These are phyloP conservation scores for Globisporangium viniferum DNA, from an alignment of 352 stramenopile species.

Conservation along the genomic window DNA sequence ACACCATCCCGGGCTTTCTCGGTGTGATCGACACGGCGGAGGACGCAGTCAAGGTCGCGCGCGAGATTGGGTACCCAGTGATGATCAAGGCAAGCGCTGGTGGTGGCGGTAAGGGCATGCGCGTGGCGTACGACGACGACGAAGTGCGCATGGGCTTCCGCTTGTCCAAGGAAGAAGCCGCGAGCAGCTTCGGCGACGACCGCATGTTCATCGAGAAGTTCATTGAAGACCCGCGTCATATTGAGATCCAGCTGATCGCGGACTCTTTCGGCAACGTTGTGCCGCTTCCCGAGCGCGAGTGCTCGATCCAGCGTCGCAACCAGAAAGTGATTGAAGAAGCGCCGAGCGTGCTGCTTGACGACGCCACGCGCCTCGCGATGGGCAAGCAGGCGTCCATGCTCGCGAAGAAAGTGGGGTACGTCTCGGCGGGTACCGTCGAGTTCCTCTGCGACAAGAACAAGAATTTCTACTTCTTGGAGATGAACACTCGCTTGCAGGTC, in stretches of 20 bases:
- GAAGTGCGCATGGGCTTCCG: slow-evolving; percentile 87
- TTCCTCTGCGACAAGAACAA: slow-evolving; percentile 95
- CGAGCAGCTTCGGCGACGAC: slow-evolving; percentile 93
- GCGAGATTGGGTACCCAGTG: slow-evolving; percentile 95
- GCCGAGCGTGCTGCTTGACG: slow-evolving; percentile 86
- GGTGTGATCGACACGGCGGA: slow-evolving; percentile 78
- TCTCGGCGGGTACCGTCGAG: slow-evolving; percentile 95
- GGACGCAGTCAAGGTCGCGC: slow-evolving; percentile 82
- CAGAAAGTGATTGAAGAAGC: slow-evolving; percentile 98
- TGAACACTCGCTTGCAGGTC: slow-evolving; percentile 95
- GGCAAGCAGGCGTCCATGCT: slow-evolving; percentile 89
- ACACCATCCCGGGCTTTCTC: slow-evolving; percentile 94
- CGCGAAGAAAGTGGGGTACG: slow-evolving; percentile 92
- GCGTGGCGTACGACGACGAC: slow-evolving; percentile 91
- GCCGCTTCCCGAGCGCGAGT: slow-evolving; percentile 94
- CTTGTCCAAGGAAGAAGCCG: slow-evolving; percentile 84
- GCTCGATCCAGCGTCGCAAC: slow-evolving; percentile 95
- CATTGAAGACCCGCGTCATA: slow-evolving; percentile 95
- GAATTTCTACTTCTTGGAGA: slow-evolving; percentile 99
- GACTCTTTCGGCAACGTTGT: slow-evolving; percentile 90
- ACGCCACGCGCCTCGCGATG: slow-evolving; percentile 81
- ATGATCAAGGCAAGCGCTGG: slow-evolving; percentile 97
- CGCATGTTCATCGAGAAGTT: slow-evolving; percentile 97
- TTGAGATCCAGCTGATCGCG: slow-evolving; percentile 97
- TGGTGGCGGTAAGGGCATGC: slow-evolving; percentile 96